phyloP scores from a whole-genome alignment of 805 yeast species.

The Candida multigemmis region DNA sequence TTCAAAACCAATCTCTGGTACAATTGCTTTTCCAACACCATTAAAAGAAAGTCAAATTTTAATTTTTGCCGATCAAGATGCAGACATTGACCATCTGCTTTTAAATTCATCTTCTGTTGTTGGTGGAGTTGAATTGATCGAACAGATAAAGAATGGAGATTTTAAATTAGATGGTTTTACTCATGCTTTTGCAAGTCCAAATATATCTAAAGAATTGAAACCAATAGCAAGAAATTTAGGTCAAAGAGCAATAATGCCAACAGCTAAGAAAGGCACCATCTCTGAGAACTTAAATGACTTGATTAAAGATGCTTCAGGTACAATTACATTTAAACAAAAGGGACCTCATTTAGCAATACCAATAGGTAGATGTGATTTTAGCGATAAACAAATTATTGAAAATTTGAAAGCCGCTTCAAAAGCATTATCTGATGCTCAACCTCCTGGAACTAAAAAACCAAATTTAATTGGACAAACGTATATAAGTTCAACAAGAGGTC shows the following conservation, averaged over 20 bases:
- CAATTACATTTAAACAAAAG: conserved; percentile 72
- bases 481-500: conserved; percentile 67
- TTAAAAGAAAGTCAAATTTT: conserved; percentile 55
- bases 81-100: too few species aligned
- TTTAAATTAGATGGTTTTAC: conserved; percentile 48
- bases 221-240: conserved; percentile 77
- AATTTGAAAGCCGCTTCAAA: conserved; percentile 62
- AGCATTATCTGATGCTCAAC: conserved; percentile 46
- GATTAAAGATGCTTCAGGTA: conserved; percentile 50
- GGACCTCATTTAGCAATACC: conserved; percentile 53
- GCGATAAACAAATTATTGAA: conserved; percentile 64
- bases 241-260: conserved; percentile 85
- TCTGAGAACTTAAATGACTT: conserved; percentile 50
- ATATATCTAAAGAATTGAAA: conserved; percentile 53
- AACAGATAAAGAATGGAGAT: conserved; percentile 43
- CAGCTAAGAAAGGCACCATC: conserved; percentile 79
- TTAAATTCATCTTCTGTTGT: conserved; percentile 53
- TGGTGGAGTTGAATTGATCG: conserved; percentile 68
- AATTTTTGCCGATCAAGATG: conserved; percentile 42
- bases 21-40: conserved; percentile 64
- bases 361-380: conserved; percentile 68
- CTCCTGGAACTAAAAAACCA: conserved; percentile 59
- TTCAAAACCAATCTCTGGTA: conserved; percentile 64
- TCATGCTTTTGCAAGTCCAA: conserved; percentile 80
- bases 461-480: conserved; percentile 62